A percentile compares a stretch with the other conserved stretches of the same genome.
Evolutionary conservation across 139 green algal species (phyloP).

Genomic region (Chlorella sp.): DNA sequence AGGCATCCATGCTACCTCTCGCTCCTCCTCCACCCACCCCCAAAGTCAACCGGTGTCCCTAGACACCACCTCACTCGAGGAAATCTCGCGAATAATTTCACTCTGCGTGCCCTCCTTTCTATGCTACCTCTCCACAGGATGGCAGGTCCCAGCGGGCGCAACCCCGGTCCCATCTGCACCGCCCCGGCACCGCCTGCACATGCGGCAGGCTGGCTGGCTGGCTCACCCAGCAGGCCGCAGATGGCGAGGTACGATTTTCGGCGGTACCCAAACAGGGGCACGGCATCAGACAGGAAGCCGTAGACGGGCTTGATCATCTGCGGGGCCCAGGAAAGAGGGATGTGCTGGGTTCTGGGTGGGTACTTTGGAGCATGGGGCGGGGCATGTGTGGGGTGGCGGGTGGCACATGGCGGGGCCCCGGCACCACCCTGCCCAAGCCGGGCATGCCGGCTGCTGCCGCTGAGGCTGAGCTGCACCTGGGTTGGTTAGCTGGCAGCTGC

Average conservation of each 20-base stretch:
- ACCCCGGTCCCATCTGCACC: too few species aligned
- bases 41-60: too few species aligned
- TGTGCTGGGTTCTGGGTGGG: neutral
- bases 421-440: neutral
- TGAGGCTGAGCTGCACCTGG: neutral
- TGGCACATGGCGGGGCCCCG: neutral
- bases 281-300: constrained; percentile 89
- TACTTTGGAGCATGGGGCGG: neutral
- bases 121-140: neutral
- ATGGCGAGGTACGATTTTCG: constrained; percentile 87
- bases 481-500: neutral
- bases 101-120: too few species aligned
- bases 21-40: too few species aligned
- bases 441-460: neutral
- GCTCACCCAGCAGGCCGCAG: constrained; percentile 67
- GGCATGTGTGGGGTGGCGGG: neutral
- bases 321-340: constrained; percentile 33
- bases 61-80: too few species aligned
- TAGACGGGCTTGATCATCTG: constrained; percentile 97
- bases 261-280: constrained; percentile 95
- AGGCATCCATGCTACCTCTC: too few species aligned
- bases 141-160: too few species aligned
- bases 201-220: too few species aligned
- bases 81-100: too few species aligned
- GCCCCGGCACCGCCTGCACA: too few species aligned